phyloP scores from a whole-genome alignment of 148 eudicot species.

The Gaultheria prostrata region DNA sequence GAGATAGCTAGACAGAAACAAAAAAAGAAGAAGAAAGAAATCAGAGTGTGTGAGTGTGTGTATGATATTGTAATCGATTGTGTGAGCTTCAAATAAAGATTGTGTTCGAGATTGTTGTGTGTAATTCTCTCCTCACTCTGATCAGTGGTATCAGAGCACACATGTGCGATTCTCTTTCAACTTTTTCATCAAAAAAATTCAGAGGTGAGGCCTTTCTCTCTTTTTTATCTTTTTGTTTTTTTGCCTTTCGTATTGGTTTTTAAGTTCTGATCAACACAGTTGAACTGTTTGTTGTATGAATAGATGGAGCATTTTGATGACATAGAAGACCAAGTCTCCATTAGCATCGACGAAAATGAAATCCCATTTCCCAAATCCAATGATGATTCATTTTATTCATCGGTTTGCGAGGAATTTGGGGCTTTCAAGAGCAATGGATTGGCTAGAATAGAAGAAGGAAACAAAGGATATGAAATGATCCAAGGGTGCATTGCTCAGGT shows the following conservation, averaged over 20 bases:
- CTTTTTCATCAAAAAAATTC: neutral
- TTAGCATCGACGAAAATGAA: neutral
- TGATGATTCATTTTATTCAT: neutral
- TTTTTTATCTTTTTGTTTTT: neutral
- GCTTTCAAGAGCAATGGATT: neutral
- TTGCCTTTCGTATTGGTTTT: neutral
- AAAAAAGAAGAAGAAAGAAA: too few relatives aligned
- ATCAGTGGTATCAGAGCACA: too few relatives aligned
- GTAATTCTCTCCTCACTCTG: too few relatives aligned
- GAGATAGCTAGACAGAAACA: too few relatives aligned
- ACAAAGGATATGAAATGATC: too few relatives aligned
- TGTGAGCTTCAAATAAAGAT: too few relatives aligned
- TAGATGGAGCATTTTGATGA: neutral
- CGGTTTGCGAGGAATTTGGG: neutral
- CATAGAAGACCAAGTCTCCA: neutral
- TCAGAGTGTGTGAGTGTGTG: too few relatives aligned
- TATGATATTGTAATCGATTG: too few relatives aligned
- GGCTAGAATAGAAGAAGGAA: neutral
- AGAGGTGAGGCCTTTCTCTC: neutral
- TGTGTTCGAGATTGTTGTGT: too few relatives aligned
- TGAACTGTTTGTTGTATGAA: neutral
- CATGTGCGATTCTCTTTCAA: too few relatives aligned
- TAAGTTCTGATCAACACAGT: neutral
- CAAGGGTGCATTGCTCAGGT: too few relatives aligned
- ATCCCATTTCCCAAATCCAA: neutral